Evolutionary conservation across 2,329 filamentous ascomycete genomes (phyloP).

Genomic region (Colletotrichum sp.): DNA sequence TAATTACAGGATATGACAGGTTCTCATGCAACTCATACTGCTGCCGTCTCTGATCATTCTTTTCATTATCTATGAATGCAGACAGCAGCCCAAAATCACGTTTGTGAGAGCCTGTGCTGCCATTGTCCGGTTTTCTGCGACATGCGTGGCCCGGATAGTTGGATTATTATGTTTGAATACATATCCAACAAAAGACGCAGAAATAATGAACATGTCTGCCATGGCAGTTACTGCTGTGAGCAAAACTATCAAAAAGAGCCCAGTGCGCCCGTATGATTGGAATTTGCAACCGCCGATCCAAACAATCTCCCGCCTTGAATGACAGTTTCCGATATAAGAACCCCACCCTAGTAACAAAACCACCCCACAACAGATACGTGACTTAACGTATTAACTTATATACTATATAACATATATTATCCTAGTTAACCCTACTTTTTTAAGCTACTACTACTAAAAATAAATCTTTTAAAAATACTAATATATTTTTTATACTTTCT

Average conservation of each 20-base stretch:
- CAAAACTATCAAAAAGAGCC: fast-evolving
- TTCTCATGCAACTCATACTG: neutral
- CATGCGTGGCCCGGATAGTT: neutral
- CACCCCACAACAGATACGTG: too few relatives aligned
- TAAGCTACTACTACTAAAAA: too few relatives aligned
- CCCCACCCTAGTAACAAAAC: too few relatives aligned
- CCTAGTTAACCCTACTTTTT: too few relatives aligned
- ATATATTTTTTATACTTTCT: too few relatives aligned
- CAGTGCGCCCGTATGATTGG: too few relatives aligned
- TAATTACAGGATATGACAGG: neutral
- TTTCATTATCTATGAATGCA: neutral
- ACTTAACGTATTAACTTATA: too few relatives aligned
- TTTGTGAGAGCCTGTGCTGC: neutral
- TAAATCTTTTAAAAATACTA: too few relatives aligned
- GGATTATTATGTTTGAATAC: neutral
- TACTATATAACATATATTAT: too few relatives aligned
- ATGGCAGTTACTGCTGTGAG: neutral
- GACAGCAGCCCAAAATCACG: neutral
- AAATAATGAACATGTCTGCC: neutral
- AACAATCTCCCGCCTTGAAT: too few relatives aligned
- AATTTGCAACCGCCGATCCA: too few relatives aligned
- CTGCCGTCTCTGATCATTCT: neutral
- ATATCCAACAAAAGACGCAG: neutral
- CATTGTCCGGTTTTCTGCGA: neutral
- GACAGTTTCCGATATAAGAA: too few relatives aligned